Conservation (phyloP, 192 early-diverging fungal species). For the Cladochytrium replicatum region DNA sequence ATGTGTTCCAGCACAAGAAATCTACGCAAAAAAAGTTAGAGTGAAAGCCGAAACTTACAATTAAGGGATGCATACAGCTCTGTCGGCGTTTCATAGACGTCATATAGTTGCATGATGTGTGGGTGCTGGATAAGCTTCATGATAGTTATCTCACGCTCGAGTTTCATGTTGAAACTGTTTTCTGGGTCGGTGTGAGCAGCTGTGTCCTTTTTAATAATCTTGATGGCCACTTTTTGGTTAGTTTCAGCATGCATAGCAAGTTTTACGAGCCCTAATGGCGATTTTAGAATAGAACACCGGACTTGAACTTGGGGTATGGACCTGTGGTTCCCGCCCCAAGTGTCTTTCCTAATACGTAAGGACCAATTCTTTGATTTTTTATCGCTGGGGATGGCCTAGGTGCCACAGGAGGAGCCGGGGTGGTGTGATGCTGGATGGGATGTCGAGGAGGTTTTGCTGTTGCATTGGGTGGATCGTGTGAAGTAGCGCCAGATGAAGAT, state of each 20-base stretch:
- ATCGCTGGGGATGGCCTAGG: too few relatives aligned
- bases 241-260: constrained; percentile 43
- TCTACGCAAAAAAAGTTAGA: constrained; percentile 31
- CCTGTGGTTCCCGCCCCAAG: constrained; percentile 47
- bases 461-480: background rate
- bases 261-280: constrained; percentile 38
- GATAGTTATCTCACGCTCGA: constrained; percentile 51
- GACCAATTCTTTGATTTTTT: constrained; percentile 33
- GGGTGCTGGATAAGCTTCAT: constrained; percentile 54
- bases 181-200: too few relatives aligned
- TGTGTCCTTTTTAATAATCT: constrained; percentile 39
- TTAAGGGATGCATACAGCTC: constrained; percentile 25
- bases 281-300: too few relatives aligned
- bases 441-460: background rate
- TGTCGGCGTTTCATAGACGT: constrained; percentile 47
- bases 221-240: constrained; percentile 37
- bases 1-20: constrained; percentile 59
- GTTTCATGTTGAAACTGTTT: constrained; percentile 36
- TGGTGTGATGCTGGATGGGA: background rate
- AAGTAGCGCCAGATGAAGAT: background rate
- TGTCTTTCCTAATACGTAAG: constrained; percentile 42
- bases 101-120: constrained; percentile 42
- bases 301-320: too few relatives aligned
- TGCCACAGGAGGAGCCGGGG: too few relatives aligned
- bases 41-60: too few relatives aligned